Conservation (phyloP, 179 eudicot species). For the Spergularia azorica region DNA sequence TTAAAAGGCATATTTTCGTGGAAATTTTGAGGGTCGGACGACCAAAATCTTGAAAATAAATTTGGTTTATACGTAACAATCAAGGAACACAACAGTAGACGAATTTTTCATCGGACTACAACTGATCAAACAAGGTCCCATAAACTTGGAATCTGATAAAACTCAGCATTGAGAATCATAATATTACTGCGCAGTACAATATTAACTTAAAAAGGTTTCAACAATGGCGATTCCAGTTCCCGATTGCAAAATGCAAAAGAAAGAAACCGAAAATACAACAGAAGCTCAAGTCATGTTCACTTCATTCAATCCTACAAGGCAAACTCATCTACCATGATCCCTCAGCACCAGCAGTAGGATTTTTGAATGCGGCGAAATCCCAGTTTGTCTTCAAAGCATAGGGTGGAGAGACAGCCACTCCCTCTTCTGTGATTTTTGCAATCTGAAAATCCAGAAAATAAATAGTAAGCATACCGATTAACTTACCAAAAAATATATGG, state of each 20-base stretch:
- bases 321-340: conserved; percentile 65
- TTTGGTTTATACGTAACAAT: neutral
- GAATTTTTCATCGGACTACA: neutral
- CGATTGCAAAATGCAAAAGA: conserved; percentile 8
- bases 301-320: conserved; percentile 20
- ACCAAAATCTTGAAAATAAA: too few relatives aligned
- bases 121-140: neutral
- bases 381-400: conserved; percentile 69
- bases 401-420: conserved; percentile 51
- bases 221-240: conserved; percentile 16
- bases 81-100: neutral
- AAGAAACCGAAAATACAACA: conserved; percentile 30
- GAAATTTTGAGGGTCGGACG: too few relatives aligned
- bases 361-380: conserved; percentile 58
- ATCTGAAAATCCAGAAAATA: conserved; percentile 36
- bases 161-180: conserved; percentile 10
- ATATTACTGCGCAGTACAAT: conserved; percentile 21
- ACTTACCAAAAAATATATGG: too few relatives aligned
- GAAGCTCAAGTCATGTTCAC: conserved; percentile 12
- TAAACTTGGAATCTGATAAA: conserved; percentile 9
- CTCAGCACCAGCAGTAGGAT: conserved; percentile 64
- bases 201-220: neutral
- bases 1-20: too few relatives aligned
- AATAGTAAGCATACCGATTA: too few relatives aligned
- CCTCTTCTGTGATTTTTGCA: conserved; percentile 69